Evolutionary conservation across 106 monocot species (phyloP).

Genomic region (Acorus calamus): DNA sequence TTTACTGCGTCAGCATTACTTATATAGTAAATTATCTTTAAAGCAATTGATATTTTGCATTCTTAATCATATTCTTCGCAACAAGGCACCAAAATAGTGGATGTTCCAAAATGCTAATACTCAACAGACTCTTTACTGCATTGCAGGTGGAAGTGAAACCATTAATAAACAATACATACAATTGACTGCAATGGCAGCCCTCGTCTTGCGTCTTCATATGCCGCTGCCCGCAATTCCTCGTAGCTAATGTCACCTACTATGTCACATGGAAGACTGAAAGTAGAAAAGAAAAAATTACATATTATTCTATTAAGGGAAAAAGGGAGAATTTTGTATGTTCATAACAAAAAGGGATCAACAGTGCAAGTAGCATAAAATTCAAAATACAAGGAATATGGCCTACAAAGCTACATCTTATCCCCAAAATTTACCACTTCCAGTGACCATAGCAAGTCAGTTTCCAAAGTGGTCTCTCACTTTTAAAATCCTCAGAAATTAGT

Average conservation of each 20-base stretch:
- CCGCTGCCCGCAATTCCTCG: constrained; percentile 77
- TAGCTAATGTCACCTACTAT: constrained; percentile 72
- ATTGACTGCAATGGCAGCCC: constrained; percentile 70
- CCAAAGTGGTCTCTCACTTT: constrained; percentile 79
- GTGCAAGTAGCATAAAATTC: too few relatives aligned
- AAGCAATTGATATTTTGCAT: too few relatives aligned
- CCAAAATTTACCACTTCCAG: constrained; percentile 37
- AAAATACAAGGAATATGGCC: too few relatives aligned
- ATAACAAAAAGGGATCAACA: too few relatives aligned
- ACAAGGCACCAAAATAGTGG: too few relatives aligned
- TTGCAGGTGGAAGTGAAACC: too few relatives aligned
- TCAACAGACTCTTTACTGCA: too few relatives aligned
- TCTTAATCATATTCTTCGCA: too few relatives aligned
- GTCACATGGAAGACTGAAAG: constrained; percentile 64
- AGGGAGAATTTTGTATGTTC: background rate
- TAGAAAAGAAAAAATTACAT: constrained; percentile 2
- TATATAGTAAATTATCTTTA: too few relatives aligned
- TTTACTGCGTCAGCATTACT: too few relatives aligned
- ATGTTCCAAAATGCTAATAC: too few relatives aligned
- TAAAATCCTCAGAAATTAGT: constrained; percentile 73
- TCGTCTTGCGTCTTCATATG: constrained; percentile 77
- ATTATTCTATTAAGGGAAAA: background rate
- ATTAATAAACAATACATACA: constrained; percentile 30
- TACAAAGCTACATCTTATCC: too few relatives aligned
- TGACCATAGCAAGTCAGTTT: constrained; percentile 88